Evolutionary conservation across 2,329 filamentous ascomycete species (phyloP).

Genomic region (Colletotrichum endophyticum): DNA sequence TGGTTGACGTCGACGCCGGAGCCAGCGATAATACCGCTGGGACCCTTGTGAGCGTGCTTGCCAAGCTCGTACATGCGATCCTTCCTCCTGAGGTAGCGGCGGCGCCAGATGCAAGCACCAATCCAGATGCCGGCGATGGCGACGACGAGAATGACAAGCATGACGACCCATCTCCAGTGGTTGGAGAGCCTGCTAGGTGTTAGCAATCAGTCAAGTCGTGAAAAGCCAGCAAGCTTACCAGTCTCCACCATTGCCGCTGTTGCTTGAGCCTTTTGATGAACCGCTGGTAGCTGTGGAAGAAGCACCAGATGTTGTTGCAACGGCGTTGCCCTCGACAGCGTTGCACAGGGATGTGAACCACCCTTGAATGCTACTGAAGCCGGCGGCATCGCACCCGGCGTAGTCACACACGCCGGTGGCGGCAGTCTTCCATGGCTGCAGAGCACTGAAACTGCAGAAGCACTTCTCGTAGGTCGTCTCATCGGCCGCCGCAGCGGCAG

Average conservation of each 20-base stretch:
- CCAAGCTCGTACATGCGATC: slow-evolving; percentile 60
- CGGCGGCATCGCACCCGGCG: slow-evolving; percentile 52
- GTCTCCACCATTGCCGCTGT: slow-evolving; percentile 39
- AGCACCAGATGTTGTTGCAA: slow-evolving; percentile 31
- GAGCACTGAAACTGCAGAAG: slow-evolving; percentile 73
- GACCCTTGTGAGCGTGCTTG: slow-evolving; percentile 39
- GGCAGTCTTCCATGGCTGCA: slow-evolving; percentile 42
- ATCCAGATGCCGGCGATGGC: slow-evolving; percentile 72
- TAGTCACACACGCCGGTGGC: slow-evolving; percentile 66
- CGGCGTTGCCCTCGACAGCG: slow-evolving; percentile 42
- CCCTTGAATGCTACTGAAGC: slow-evolving; percentile 61
- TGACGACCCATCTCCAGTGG: slow-evolving; percentile 83
- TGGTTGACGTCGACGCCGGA: slow-evolving; percentile 27
- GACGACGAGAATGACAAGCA: slow-evolving; percentile 76
- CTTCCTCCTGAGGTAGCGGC: slow-evolving; percentile 74
- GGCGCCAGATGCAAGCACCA: slow-evolving; percentile 72
- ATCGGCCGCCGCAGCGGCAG: slow-evolving; percentile 51
- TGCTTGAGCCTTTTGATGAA: slow-evolving; percentile 24
- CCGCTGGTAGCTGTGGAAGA: slow-evolving; percentile 28
- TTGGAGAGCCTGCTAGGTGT: slow-evolving; percentile 61
- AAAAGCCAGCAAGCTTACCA: slow-evolving; percentile 45
- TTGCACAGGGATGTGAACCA: slow-evolving; percentile 76
- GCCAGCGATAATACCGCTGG: slow-evolving; percentile 38
- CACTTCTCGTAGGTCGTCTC: slow-evolving; percentile 66
- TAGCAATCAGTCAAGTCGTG: not conserved